phyloP scores from a whole-genome alignment of 1,139 yeast species.

The Yamadazyma jaroonii region DNA sequence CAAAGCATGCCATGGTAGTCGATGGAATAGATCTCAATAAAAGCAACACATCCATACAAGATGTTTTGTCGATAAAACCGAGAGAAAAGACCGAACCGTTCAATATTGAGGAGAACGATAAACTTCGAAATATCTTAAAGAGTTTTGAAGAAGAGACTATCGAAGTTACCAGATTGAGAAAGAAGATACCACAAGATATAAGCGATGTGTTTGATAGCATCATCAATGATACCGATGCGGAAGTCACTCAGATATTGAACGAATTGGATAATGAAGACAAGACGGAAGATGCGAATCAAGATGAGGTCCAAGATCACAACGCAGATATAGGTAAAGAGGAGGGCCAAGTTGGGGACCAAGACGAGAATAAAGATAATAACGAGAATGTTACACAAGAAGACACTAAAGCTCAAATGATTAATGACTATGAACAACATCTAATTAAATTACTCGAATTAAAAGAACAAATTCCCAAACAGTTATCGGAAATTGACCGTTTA shows the following conservation, averaged over 20 bases:
- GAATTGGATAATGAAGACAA: constrained; percentile 15
- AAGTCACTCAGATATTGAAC: constrained; percentile 27
- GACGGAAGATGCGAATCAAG: constrained; percentile 8
- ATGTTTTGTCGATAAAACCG: constrained; percentile 30
- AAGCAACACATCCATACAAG: constrained; percentile 15
- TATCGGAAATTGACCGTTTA: constrained; percentile 29
- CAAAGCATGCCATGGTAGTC: constrained; percentile 48
- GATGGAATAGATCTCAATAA: constrained; percentile 40
- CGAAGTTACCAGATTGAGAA: constrained; percentile 48
- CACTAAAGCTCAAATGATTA: constrained; percentile 17
- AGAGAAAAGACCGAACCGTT: constrained; percentile 57
- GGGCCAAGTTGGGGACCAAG: constrained; percentile 2
- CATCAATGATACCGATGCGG: constrained; percentile 28
- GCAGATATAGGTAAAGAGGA: too few relatives aligned
- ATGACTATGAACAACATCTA: constrained; percentile 26
- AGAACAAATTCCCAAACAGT: constrained; percentile 28
- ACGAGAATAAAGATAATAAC: constrained; percentile 3
- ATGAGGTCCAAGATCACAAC: too few relatives aligned
- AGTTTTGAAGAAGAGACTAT: constrained; percentile 59
- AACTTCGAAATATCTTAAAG: constrained; percentile 49
- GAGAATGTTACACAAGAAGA: constrained; percentile 1
- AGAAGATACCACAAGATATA: constrained; percentile 47
- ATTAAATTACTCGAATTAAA: constrained; percentile 20
- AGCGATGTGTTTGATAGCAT: constrained; percentile 25
- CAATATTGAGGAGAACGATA: constrained; percentile 54